Evolutionary conservation across 179 eudicot species (phyloP), one percentile per base, ranked within the genome.

Genomic region (Silene noctiflora): DNA sequence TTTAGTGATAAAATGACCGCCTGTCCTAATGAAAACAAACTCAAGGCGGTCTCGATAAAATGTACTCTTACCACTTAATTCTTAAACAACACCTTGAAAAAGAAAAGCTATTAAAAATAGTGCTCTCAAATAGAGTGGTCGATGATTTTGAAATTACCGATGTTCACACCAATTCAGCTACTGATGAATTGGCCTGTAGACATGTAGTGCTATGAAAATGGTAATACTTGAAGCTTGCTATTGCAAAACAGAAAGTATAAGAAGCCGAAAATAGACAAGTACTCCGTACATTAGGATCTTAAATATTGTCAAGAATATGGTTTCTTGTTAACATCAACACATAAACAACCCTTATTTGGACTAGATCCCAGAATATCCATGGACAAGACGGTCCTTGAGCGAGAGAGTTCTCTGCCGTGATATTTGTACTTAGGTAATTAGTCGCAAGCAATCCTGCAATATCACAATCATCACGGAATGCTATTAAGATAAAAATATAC

Each of bases 401-500:
- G 56, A 21, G 35, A 35, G 71, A 42, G 7, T 35, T 67, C 51
- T 70, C 73, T 0, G 59, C n/a, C 1, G 20, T 2, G 61, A 16
- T 29, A 51, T 24, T 16, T 70, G 73, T 48, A 22, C 61, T 70
- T 25, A 39, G 33, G 73, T 24, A 33, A 2, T 51, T 51, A 24
- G 73, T 70, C 39, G 3, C 73, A 46, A 46, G 73, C 20, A 46
- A 70, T 24, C 73, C 73, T 70, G 73, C 60, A 70, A 51, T 42
- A 22, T 27, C 51, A 39, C 71, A 35, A 67, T 14, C 4, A 44
- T 68, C 25, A 69, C 25, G 22, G 19, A 63, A 24, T 63, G 33
- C 67, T 62, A 63, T 63, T 16, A 63, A 20, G n/a, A 21, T 13
- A 42, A 44, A n/a, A n/a, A n/a, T n/a, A n/a, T n/a, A n/a, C n/a